Base-by-base conservation (phyloP, 805 yeast species). In the Starmerella floricola region DNA sequence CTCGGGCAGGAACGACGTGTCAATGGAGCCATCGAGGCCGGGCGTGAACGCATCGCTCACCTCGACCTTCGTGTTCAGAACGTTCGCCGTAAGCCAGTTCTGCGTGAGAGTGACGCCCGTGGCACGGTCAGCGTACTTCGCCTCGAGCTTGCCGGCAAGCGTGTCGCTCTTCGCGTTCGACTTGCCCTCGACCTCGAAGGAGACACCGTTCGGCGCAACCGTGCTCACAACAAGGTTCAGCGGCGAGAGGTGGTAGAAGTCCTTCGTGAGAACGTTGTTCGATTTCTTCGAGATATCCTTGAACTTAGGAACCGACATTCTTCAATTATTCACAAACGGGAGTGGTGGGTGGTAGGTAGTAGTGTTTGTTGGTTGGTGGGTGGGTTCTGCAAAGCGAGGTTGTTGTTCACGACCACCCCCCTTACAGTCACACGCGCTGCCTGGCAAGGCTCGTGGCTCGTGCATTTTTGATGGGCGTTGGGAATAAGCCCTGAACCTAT, bases 11-110 rank as follows among this genome's bases (percentile, higher is more conserved):
- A 82, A 80, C 38, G 83, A 71, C 52, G 96, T 83, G 62, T 80
- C 78, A 60, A 91, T 71, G 68, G 87, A 95, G 56, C 91, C 79
- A 72, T 86, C 88, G 59, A 91, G 75, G 57, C 97, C 96, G 57
- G 94, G 94, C 48, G 95, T 80, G 67, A 88, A 74, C 57, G 85
- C 81, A 66, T 87, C 94, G 46, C 79, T 73, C 59, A 91, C 74
- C 72, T 88, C 96, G 56, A 91, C 73, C 74, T 85, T 88, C 70
- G 97, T 83, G 72, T 76, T 80, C 62, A 91, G 71, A 52, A 80
- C 74, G 67, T 88, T 88, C 65, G 93, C 79, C 57, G 94, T 84
- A 71, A 87, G 79, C 95, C 97, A 87, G 62, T 95, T 95, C 73
- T 91, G 97, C 55, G 95, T 86, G 61, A 91, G 70, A 52, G 95